These are phyloP conservation scores for Colletotrichum viniferum DNA, from an alignment of 2,329 filamentous ascomycete species.

Conservation along the genomic window DNA sequence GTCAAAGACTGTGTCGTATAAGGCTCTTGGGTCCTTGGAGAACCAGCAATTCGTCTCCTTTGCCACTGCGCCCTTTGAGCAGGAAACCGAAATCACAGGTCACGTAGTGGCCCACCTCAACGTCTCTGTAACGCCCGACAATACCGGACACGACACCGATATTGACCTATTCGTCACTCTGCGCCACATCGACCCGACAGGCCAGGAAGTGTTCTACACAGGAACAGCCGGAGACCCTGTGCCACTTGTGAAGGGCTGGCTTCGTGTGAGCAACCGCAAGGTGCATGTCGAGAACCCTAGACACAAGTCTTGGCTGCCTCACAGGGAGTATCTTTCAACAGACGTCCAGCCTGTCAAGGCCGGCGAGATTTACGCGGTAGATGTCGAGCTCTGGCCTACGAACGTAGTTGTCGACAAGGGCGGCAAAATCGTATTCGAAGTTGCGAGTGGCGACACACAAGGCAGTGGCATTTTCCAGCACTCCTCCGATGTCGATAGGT, in stretches of 20 bases:
- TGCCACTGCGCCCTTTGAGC: constrained; percentile 58
- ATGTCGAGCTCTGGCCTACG: constrained; percentile 70
- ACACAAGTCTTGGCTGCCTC: constrained; percentile 58
- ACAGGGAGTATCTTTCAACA: constrained; percentile 61
- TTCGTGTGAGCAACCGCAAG: constrained; percentile 61
- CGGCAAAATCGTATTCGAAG: constrained; percentile 58
- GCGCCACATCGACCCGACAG: constrained; percentile 57
- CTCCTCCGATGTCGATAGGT: constrained; percentile 52
- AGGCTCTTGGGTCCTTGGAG: constrained; percentile 61
- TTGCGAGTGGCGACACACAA: constrained; percentile 62
- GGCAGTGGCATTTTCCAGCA: constrained; percentile 63
- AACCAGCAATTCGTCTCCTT: constrained; percentile 62
- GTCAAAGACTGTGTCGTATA: constrained; percentile 52
- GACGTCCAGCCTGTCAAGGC: constrained; percentile 60
- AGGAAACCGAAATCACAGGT: constrained; percentile 72
- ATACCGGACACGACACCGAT: constrained; percentile 44
- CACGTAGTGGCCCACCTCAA: constrained; percentile 69
- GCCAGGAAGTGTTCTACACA: constrained; percentile 66
- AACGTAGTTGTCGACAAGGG: constrained; percentile 57
- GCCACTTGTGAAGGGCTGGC: constrained; percentile 68
- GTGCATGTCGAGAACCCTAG: constrained; percentile 53
- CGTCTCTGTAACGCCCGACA: constrained; percentile 65
- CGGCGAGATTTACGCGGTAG: constrained; percentile 61
- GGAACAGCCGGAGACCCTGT: constrained; percentile 69
- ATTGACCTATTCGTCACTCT: constrained; percentile 70